Evolutionary conservation across 2,329 filamentous ascomycete genomes (phyloP), one percentile per base, ranked within the genome.

Genomic region (Colletotrichum simmondsii): DNA sequence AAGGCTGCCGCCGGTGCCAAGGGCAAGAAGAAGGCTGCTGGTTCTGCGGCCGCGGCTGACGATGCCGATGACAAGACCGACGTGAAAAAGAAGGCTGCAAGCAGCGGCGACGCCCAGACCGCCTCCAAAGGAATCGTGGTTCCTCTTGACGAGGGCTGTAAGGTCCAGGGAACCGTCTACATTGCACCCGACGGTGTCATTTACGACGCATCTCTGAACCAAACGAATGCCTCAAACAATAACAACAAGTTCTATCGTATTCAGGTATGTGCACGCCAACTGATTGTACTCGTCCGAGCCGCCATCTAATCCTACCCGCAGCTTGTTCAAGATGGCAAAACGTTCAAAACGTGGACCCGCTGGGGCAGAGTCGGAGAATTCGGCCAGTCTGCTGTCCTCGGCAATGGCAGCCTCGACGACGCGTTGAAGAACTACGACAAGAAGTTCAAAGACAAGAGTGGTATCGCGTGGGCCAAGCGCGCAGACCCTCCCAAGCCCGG

Each of bases 161-260:
- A 80, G 2, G 8, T 71, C 12, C 79, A 76, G 16, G 85, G 83
- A 53, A 78, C 82, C 22, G 94, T 97, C 37, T 91, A 93, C 78
- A 89, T 96, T 68, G 92, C 92, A 73, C 82, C 88, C 1, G 81
- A 88, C 52, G 90, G 91, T 24, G 83, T 92, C 68, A 94, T 96
- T 60, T 96, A 90, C 80, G 94, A 97, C 79, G 94, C 93, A 0
- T 91, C 93, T 0, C 85, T 97, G 58, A 97, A 95, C 76, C 93
- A 95, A 79, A 93, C 94, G 12, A 93, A 95, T 76, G 85, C 93
- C 0, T 83, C 85, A 0, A 82, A 87, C 59, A 97, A 96, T 79
- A 93, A 93, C 81, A 96, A 97, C 81, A 97, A 97, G 76, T 96
- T 95, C 80, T 96, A 95, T 78, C 89, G 90, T 32, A 80, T 95